These are phyloP conservation scores for Porogramme epimiltina DNA, from an alignment of 1,284 basidiomycete species.

Conservation along the genomic window DNA sequence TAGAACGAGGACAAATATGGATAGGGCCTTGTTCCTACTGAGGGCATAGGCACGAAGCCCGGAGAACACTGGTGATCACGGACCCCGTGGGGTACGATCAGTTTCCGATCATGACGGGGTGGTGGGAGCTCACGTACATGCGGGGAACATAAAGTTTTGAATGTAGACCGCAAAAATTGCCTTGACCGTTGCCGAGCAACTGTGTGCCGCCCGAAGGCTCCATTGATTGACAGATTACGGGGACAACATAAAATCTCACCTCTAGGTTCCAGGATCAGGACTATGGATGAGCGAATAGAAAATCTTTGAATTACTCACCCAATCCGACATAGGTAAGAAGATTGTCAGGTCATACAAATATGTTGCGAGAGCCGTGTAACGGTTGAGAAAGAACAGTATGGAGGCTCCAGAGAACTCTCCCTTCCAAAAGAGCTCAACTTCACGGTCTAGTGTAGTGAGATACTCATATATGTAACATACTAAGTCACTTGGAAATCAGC, in stretches of 20 bases:
- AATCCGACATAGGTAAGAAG: neutral
- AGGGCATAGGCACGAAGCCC: neutral
- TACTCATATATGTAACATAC: too few species aligned
- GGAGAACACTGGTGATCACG: neutral
- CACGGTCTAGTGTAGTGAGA: too few species aligned
- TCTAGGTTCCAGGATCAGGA: neutral
- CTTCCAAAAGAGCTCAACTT: too few species aligned
- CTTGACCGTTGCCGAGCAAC: neutral
- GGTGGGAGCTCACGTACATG: neutral
- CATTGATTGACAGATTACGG: too few species aligned
- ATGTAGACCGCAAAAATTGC: neutral
- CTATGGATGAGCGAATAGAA: neutral
- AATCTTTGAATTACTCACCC: neutral
- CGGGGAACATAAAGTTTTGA: neutral
- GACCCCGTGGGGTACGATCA: neutral
- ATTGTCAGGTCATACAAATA: neutral
- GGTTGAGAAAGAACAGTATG: constrained; percentile 2
- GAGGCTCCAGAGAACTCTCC: neutral
- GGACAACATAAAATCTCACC: too few species aligned
- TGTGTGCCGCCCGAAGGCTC: too few species aligned
- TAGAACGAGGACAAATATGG: neutral
- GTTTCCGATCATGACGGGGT: neutral
- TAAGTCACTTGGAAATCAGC: too few species aligned
- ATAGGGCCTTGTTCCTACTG: neutral
- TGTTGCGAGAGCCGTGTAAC: neutral